Base-by-base conservation (phyloP, 768 basidiomycete species). In the Boletus speciosus region DNA sequence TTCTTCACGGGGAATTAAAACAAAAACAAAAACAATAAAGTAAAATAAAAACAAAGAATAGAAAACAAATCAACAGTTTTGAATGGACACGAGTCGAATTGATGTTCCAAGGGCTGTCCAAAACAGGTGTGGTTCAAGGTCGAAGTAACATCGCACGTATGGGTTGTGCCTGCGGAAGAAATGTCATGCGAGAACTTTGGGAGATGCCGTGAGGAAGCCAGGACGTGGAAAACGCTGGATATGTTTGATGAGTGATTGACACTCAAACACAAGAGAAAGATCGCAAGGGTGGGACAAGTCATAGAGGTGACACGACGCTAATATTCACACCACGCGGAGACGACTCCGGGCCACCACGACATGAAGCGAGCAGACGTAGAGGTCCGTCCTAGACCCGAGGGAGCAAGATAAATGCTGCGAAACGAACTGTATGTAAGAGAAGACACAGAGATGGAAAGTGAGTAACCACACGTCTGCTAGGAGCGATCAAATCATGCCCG, bases 351-450 rank as follows among this genome's bases (percentile, higher is more conserved):
- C 54, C 43, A 44, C 51, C 52, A 52, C 57, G 57, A 66, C 60
- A 57, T 66, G 62, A 61, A 62, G 53, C 56, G 62, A 68, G 44
- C 43, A 65, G 53, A 57, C 43, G 49, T 58, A 62, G 64, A 59
- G 61, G 46, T 57, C 70, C 69, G 68, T 64, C 60, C 61, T 71
- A 66, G 66, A 58, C 56, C 70, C 68, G 64, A 65, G 60, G 55
- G 53, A 49, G 63, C 41, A 57, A 54, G 56, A 52, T 47, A 43
- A 49, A 45, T 55, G 51, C 55, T 64, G 55, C 19, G 19, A 19
- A 19, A 19, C 19, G 19, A 19, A 19, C 19, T 19, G 61, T 67
- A 71, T 70, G 67, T 70, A 71, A 69, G 54, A 61, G 67, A 71
- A 69, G 69, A 23, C 51, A 51, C 65, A 51, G 44, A 59, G 27